These are phyloP conservation scores for Sporothrix curviconia DNA, from an alignment of 2,329 filamentous ascomycete species.

Conservation along the genomic window DNA sequence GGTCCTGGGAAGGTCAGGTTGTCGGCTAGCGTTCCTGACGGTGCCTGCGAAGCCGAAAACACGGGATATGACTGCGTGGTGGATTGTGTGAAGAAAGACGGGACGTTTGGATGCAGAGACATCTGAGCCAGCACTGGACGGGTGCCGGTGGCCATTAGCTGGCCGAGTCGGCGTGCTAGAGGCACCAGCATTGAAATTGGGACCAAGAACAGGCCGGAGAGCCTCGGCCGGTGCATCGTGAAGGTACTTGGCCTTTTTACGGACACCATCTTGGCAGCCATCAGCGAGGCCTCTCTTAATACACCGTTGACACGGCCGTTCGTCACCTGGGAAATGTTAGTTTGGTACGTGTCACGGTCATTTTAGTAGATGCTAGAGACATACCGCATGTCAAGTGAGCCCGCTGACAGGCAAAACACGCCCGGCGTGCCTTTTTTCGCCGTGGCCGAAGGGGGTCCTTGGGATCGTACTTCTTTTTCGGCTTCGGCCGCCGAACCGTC, in stretches of 20 bases:
- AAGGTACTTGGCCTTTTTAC: constrained; percentile 98
- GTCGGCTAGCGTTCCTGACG: constrained; percentile 41
- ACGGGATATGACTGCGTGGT: constrained; percentile 43
- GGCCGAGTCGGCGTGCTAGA: constrained; percentile 37
- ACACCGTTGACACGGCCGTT: constrained; percentile 87
- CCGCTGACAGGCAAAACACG: constrained; percentile 93
- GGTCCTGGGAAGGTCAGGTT: constrained; percentile 53
- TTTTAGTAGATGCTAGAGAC: too few relatives aligned
- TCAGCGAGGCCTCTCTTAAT: constrained; percentile 90
- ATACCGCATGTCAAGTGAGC: constrained; percentile 97
- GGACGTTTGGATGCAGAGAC: constrained; percentile 34
- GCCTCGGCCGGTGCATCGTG: constrained; percentile 91
- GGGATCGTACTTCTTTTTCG: constrained; percentile 66
- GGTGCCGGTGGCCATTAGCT: constrained; percentile 41
- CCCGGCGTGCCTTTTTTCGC: constrained; percentile 90
- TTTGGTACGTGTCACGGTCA: too few relatives aligned
- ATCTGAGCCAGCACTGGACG: constrained; percentile 42
- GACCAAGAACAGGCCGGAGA: constrained; percentile 74
- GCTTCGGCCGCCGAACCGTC: constrained; percentile 32
- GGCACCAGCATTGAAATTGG: constrained; percentile 51
- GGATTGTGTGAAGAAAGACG: constrained; percentile 40
- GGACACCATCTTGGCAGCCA: constrained; percentile 88
- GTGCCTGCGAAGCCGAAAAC: constrained; percentile 42
- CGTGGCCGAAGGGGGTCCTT: constrained; percentile 87
- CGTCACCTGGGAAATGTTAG: constrained; percentile 64